Percentiles rank a stretch among this genome's conserved stretches.
Evolutionary conservation across 331 rosid species (phyloP).

Genomic region (Quercus tomentella): DNA sequence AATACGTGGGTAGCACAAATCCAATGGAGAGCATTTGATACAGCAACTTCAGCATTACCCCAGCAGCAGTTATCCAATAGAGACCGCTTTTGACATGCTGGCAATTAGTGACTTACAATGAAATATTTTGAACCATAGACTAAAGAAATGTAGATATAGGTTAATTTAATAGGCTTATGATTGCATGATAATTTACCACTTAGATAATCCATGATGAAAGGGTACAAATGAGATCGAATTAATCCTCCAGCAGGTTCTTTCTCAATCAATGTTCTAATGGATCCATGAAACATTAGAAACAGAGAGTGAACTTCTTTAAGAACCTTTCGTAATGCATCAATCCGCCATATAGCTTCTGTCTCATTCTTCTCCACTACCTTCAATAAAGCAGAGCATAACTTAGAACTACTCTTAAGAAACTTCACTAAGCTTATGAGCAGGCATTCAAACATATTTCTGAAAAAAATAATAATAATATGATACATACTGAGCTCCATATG

Average conservation of each 20-base stretch:
- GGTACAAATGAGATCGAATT: slow-evolving; percentile 67
- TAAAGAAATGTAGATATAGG: slow-evolving; percentile 28
- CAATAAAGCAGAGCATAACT: slow-evolving; percentile 14
- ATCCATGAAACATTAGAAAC: slow-evolving; percentile 85
- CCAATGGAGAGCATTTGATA: slow-evolving; percentile 65
- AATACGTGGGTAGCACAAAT: slow-evolving; percentile 59
- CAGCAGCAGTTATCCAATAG: slow-evolving; percentile 93
- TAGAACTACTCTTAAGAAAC: neutral
- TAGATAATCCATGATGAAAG: slow-evolving; percentile 88
- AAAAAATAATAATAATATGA: neutral
- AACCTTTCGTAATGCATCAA: slow-evolving; percentile 71
- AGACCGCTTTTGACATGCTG: slow-evolving; percentile 91
- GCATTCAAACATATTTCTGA: neutral
- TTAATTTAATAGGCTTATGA: slow-evolving; percentile 15
- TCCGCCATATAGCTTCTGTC: slow-evolving; percentile 75
- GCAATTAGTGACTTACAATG: slow-evolving; percentile 92
- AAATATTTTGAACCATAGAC: slow-evolving; percentile 52
- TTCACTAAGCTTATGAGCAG: neutral
- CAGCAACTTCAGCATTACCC: slow-evolving; percentile 95
- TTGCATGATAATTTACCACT: slow-evolving; percentile 59
- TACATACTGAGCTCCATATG: neutral
- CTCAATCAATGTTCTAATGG: slow-evolving; percentile 73
- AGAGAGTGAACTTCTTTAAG: slow-evolving; percentile 90
- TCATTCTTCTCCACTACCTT: slow-evolving; percentile 93
- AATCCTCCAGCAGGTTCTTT: slow-evolving; percentile 81